Conservation (phyloP, 2,329 filamentous ascomycete genomes). For the Botryosphaeria dothidea region DNA sequence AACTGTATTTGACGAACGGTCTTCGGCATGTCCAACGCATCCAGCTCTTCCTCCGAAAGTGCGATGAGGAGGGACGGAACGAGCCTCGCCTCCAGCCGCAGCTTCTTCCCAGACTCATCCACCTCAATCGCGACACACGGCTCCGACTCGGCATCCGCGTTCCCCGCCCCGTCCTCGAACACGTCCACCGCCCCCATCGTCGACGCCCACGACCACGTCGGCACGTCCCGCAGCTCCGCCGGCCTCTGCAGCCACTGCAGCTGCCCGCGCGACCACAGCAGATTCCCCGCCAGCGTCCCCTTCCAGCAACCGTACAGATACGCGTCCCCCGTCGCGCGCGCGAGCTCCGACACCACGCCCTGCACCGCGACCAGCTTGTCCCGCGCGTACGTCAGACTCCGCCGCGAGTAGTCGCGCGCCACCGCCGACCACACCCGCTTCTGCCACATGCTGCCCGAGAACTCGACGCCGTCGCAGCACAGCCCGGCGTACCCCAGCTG, state of each 20-base stretch:
- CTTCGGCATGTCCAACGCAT: background rate
- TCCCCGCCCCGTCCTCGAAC: background rate
- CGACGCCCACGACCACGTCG: constrained; percentile 10
- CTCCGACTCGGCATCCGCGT: background rate
- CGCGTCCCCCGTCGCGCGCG: background rate
- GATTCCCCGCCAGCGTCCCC: background rate
- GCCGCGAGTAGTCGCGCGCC: background rate
- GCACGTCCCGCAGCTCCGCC: background rate
- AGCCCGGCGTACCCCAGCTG: background rate
- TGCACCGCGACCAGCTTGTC: background rate
- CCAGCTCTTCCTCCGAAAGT: background rate
- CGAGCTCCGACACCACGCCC: background rate
- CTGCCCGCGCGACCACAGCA: background rate
- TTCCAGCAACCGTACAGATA: background rate
- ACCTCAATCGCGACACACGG: background rate
- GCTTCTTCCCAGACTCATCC: background rate
- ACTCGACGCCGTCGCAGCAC: background rate
- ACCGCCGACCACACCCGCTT: background rate
- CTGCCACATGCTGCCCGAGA: background rate
- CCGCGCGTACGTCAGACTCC: background rate
- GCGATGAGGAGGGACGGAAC: background rate
- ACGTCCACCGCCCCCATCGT: background rate
- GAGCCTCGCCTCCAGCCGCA: background rate
- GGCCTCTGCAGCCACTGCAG: background rate
- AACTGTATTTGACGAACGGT: background rate